phyloP scores from a whole-genome alignment of 2,329 filamentous ascomycete genomes.

The Fusarium sp. region DNA sequence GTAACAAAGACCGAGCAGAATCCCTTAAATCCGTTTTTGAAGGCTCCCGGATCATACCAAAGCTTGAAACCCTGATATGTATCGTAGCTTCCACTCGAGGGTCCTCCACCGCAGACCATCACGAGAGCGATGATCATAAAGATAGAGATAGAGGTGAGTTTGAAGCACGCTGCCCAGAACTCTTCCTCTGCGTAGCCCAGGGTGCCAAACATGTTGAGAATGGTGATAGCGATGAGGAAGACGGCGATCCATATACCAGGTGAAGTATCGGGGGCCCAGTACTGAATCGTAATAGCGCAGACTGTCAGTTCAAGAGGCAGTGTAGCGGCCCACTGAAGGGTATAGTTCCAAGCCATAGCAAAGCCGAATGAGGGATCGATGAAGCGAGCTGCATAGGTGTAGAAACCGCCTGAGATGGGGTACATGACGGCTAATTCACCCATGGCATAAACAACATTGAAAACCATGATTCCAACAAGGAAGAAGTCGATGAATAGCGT shows the following conservation, averaged over 20 bases:
- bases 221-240: slow-evolving; percentile 65
- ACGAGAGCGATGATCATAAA: slow-evolving; percentile 75
- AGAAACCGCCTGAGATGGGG: slow-evolving; percentile 73
- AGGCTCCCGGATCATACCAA: slow-evolving; percentile 61
- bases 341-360: slow-evolving; percentile 66
- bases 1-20: slow-evolving; percentile 79
- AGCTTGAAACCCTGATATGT: slow-evolving; percentile 59
- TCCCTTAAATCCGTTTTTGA: slow-evolving; percentile 80
- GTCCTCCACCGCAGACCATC: slow-evolving; percentile 71
- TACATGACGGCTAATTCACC: slow-evolving; percentile 74
- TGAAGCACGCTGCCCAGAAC: slow-evolving; percentile 69
- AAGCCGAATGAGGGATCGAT: slow-evolving; percentile 71
- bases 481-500: slow-evolving; percentile 66
- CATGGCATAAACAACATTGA: slow-evolving; percentile 72
- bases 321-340: slow-evolving; percentile 60
- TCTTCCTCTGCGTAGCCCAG: slow-evolving; percentile 69
- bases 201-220: slow-evolving; percentile 70
- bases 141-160: slow-evolving; percentile 69
- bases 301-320: slow-evolving; percentile 61
- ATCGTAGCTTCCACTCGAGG: slow-evolving; percentile 60
- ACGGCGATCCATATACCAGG: slow-evolving; percentile 58
- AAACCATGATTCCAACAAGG: slow-evolving; percentile 73
- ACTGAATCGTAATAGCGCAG: slow-evolving; percentile 60
- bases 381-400: slow-evolving; percentile 58
- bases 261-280: slow-evolving; percentile 58